Conservation (phyloP, 2,329 filamentous ascomycete species). For the Pseudopithomyces maydicus region DNA sequence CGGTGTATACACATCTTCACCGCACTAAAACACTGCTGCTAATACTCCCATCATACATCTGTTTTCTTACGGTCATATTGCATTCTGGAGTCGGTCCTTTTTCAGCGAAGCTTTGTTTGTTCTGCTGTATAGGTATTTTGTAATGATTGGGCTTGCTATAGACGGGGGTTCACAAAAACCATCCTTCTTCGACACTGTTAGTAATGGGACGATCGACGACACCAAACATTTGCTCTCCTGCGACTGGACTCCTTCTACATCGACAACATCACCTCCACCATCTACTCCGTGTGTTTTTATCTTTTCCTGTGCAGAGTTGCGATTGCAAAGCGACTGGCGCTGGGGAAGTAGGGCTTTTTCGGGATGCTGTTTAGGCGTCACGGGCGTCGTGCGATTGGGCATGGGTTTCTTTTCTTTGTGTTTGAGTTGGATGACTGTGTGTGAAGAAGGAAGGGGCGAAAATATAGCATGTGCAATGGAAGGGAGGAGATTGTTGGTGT, state of each 20-base stretch:
- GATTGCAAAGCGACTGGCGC: slow-evolving; percentile 34
- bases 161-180: slow-evolving; percentile 40
- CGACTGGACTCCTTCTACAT: background rate
- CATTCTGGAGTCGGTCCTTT: slow-evolving; percentile 41
- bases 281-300: slow-evolving; percentile 26
- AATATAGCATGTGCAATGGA: background rate
- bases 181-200: slow-evolving; percentile 33
- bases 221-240: slow-evolving; percentile 5
- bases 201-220: slow-evolving; percentile 41
- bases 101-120: slow-evolving; percentile 28
- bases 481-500: background rate
- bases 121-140: slow-evolving; percentile 47
- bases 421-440: background rate
- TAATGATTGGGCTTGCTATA: slow-evolving; percentile 43
- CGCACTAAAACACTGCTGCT: background rate
- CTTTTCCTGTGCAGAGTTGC: slow-evolving; percentile 26
- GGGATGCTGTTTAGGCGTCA: background rate
- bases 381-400: background rate
- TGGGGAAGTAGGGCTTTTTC: slow-evolving; percentile 20
- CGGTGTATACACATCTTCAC: slow-evolving; percentile 5
- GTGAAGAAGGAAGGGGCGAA: background rate
- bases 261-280: slow-evolving; percentile 16
- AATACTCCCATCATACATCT: slow-evolving; percentile 6
- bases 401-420: background rate
- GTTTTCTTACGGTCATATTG: slow-evolving; percentile 41